Base-by-base conservation (phyloP, 345 rosid genomes). In the Lagerstroemia speciosa region DNA sequence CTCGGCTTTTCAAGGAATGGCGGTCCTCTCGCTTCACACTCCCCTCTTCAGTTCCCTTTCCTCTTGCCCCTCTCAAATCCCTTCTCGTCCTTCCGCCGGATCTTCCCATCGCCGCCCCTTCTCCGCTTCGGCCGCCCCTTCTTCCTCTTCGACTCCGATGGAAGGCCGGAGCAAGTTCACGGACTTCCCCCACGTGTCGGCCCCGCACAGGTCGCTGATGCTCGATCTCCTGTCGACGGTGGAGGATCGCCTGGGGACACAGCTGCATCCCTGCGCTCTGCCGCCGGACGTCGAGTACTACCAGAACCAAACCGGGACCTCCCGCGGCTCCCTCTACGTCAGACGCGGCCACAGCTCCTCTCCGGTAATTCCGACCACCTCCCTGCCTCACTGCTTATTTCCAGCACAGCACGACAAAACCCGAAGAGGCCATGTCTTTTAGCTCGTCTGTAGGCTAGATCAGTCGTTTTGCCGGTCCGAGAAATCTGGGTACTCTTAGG, bases 131-230 rank as follows among this genome's bases (percentile, higher is more conserved):
- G 46, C 73, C 43, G 69, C 68, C 50, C 19, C 70, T 53, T 41
- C 65, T 45, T 73, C 40, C 67, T 65, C 79, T 60, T 68, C 76
- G 6, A 69, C 71, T 68, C 26, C 67, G 72, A 26, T 67, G 33
- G 80, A 70, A 17, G 82, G 71, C 48, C 89, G 76, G 11, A 24
- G 32, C 19, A 84, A 81, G 57, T 82, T 86, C 80, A 50, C 80
- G 83, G 90, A 84, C 58, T 88, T 88, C 68, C 97, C 95, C 0
- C 75, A 85, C 64, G 88, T 79, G 27, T 81, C 90, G 0, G 38
- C 80, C 53, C 79, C 89, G 3, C 88, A 83, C 72, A 76, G 74
- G 68, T 72, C 74, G 40, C 80, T 86, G 63, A 87, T 93, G 91
- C 71, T 74, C 45, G 83, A 85, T 72, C 86, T 93, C 31, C 77